These are phyloP conservation scores for Lachancea meyersii DNA, from an alignment of 805 yeast genomes.

Conservation along the genomic window DNA sequence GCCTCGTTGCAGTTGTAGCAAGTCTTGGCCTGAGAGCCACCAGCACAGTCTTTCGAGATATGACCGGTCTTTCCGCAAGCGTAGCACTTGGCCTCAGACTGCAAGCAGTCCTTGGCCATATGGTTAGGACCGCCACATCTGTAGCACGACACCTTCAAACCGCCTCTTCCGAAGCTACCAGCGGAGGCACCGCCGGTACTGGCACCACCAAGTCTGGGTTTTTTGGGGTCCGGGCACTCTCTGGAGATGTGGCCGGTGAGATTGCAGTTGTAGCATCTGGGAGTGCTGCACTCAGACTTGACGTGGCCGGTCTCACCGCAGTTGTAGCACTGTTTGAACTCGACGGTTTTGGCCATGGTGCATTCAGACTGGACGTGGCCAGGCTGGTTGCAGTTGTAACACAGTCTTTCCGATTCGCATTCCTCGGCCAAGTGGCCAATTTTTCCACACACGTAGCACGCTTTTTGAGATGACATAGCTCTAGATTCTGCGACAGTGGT, in stretches of 20 bases:
- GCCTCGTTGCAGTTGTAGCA: conserved; percentile 46
- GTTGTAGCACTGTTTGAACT: conserved; percentile 84
- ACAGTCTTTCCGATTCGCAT: conserved; percentile 81
- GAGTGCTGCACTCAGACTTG: conserved; percentile 71
- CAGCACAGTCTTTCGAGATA: conserved; percentile 74
- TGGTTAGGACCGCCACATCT: conserved; percentile 93
- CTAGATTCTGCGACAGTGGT: background rate
- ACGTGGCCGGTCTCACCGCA: conserved; percentile 90
- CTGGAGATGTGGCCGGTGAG: conserved; percentile 78
- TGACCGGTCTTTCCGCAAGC: conserved; percentile 90
- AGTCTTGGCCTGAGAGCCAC: conserved; percentile 45
- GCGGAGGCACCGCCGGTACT: background rate
- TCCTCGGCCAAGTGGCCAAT: conserved; percentile 86
- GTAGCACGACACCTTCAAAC: conserved; percentile 53
- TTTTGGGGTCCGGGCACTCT: conserved; percentile 54
- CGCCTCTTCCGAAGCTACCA: conserved; percentile 8
- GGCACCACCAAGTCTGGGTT: conserved; percentile 14
- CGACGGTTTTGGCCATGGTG: conserved; percentile 79
- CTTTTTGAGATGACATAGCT: conserved; percentile 47
- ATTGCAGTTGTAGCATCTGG: conserved; percentile 76
- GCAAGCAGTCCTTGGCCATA: conserved; percentile 85
- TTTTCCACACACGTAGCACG: conserved; percentile 90
- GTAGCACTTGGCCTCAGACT: conserved; percentile 74
- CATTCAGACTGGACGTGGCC: conserved; percentile 89
- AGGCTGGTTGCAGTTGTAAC: conserved; percentile 88